Percentiles rank a stretch among this genome's conserved stretches.
phyloP scores from a whole-genome alignment of 192 early-diverging fungal genomes.

The Coemansia sp. region DNA sequence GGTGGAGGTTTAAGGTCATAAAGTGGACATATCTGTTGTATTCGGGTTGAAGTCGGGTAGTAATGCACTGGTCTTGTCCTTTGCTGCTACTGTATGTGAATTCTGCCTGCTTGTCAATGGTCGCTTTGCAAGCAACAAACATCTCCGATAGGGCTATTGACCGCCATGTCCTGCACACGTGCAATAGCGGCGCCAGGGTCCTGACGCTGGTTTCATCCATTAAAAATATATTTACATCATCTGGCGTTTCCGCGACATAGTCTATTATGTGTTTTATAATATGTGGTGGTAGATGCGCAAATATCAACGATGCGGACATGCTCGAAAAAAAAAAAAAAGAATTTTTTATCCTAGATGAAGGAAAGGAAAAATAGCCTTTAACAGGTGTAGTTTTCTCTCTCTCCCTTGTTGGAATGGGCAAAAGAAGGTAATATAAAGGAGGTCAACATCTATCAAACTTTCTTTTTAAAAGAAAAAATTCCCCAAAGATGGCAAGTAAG shows the following conservation, averaged over 20 bases:
- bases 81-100: neutral
- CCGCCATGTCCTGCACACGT: conserved; percentile 2
- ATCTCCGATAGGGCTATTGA: neutral
- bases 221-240: conserved; percentile 6
- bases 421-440: neutral
- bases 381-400: neutral
- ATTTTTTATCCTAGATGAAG: neutral
- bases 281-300: conserved; percentile 1
- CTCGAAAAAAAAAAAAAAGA: neutral
- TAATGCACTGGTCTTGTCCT: neutral
- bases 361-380: neutral
- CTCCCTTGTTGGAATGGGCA: neutral
- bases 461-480: too few species aligned
- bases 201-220: neutral
- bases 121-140: neutral
- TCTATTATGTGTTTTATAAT: conserved; percentile 1
- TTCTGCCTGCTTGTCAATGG: neutral
- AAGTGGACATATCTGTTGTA: conserved; percentile 1
- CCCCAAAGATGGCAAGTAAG: neutral
- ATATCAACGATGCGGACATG: conserved; percentile 1
- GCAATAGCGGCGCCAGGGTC: neutral
- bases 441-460: neutral
- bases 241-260: neutral
- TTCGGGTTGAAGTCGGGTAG: neutral
- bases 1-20: neutral